Base-by-base conservation (phyloP, 768 basidiomycete species). In the Bullera alba region DNA sequence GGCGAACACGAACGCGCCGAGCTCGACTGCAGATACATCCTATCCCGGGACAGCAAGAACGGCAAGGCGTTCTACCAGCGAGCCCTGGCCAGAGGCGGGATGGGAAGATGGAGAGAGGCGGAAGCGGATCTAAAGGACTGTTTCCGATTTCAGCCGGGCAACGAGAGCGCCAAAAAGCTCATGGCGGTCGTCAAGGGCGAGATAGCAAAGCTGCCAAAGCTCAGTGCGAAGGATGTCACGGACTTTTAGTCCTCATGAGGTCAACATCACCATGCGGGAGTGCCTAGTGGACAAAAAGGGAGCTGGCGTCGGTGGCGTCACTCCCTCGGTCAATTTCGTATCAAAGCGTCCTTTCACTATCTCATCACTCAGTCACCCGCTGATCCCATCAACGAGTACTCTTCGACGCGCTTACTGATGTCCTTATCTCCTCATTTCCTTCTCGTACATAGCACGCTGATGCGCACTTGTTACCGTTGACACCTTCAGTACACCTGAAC, bases 11-110 rank as follows among this genome's bases (percentile, higher is more conserved):
- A 67, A 41, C 55, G 53, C 23, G 71, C 71, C 21, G 71, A 72
- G 52, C 29, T 46, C 21, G 71, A 72, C 52, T 72, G 71, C 47
- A 63, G 58, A 27, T 50, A 63, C 30, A 62, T 70, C n/a, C 49
- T 72, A 16, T 26, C 48, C 0, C 51, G 54, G 17, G 69, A 72
- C 51, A 44, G 51, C 17, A 67, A 69, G 42, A 70, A 72, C 39
- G 58, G 63, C 36, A 72, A 72, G 46, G 71, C 71, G 14, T 63
- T 65, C 38, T 72, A 69, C 53, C 66, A 70, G 42, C 58, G 71
- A 28, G 71, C 69, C 4, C 29, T 70, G 15, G 66, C 68, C 17
- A 45, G 71, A 14, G 57, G 57, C 26, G 69, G 69, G 1, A 43
- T 69, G 56, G 65, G 63, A 6, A 52, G 61, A 46, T 57, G 62